Conservation (phyloP, 2,329 filamentous ascomycete genomes). For the Teratosphaeria gauchensis region DNA sequence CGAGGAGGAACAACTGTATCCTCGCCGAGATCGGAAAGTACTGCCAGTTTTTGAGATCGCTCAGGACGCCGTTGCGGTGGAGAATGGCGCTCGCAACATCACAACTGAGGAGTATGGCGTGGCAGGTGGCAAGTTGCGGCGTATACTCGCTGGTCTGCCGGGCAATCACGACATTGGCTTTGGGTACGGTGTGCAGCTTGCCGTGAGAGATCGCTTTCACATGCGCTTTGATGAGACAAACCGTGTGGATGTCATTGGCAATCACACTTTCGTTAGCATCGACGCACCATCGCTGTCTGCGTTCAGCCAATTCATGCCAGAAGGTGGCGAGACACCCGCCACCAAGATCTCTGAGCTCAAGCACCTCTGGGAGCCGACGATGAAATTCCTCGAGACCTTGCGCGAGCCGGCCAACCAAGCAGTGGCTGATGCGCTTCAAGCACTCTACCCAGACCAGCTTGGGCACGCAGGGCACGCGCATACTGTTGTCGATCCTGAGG, state of each 20-base stretch:
- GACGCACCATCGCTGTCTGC: slow-evolving; percentile 85
- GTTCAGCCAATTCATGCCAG: slow-evolving; percentile 45
- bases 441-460: slow-evolving; percentile 28
- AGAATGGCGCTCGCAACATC: slow-evolving; percentile 46
- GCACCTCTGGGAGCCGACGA: slow-evolving; percentile 62
- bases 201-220: slow-evolving; percentile 74
- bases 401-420: slow-evolving; percentile 56
- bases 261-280: slow-evolving; percentile 89
- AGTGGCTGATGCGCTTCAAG: slow-evolving; percentile 54
- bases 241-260: slow-evolving; percentile 80
- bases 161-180: slow-evolving; percentile 96
- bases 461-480: slow-evolving; percentile 8
- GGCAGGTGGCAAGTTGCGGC: slow-evolving; percentile 58
- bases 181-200: slow-evolving; percentile 68
- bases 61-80: slow-evolving; percentile 11
- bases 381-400: slow-evolving; percentile 64
- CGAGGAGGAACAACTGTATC: slow-evolving; percentile 26
- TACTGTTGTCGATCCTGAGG: slow-evolving; percentile 26
- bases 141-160: slow-evolving; percentile 73
- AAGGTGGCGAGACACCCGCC: slow-evolving; percentile 45
- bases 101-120: slow-evolving; percentile 46
- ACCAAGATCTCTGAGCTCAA: slow-evolving; percentile 18
- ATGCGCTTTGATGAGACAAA: slow-evolving; percentile 89
- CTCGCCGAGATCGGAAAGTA: slow-evolving; percentile 11
- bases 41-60: slow-evolving; percentile 14